Evolutionary conservation across 306 rosid genomes (phyloP).

Genomic region (Abrus precatorius): DNA sequence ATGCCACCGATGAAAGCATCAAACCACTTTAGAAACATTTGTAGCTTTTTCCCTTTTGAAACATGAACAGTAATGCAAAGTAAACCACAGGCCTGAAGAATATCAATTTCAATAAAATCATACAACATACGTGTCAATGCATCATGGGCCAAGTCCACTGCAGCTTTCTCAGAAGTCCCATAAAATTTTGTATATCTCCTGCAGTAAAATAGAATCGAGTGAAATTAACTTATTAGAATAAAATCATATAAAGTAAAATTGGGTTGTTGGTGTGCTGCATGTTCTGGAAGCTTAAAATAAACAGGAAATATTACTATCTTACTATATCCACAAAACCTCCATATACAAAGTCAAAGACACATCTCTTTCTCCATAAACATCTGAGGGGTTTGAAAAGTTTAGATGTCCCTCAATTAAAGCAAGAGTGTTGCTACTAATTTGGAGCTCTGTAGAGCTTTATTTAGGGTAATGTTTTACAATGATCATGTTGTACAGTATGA

Average conservation of each 20-base stretch:
- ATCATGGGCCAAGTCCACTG: slow-evolving; percentile 84
- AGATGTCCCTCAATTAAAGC: not conserved
- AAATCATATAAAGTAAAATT: slow-evolving; percentile 10
- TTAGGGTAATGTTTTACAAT: slow-evolving; percentile 14
- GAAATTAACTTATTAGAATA: slow-evolving; percentile 29
- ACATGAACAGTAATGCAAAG: slow-evolving; percentile 14
- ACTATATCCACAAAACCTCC: not conserved
- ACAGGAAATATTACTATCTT: not conserved
- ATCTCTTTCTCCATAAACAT: not conserved
- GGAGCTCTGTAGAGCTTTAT: slow-evolving; percentile 12
- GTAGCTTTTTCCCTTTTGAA: not conserved
- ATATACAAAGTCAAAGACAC: slow-evolving; percentile 5
- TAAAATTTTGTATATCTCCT: slow-evolving; percentile 98
- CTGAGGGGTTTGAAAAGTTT: not conserved
- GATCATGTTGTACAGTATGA: not conserved
- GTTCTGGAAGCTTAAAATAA: slow-evolving; percentile 29
- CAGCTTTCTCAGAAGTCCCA: slow-evolving; percentile 94
- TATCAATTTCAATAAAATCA: slow-evolving; percentile 33
- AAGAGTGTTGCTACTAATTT: slow-evolving; percentile 15
- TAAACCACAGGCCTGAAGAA: slow-evolving; percentile 42
- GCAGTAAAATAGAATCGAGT: slow-evolving; percentile 49
- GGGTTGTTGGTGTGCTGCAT: slow-evolving; percentile 14
- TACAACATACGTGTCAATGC: slow-evolving; percentile 81
- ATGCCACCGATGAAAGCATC: slow-evolving; percentile 4
- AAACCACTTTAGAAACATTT: slow-evolving; percentile 35